phyloP scores from a whole-genome alignment of 768 basidiomycete species.

The Leccinum disarticulatum region DNA sequence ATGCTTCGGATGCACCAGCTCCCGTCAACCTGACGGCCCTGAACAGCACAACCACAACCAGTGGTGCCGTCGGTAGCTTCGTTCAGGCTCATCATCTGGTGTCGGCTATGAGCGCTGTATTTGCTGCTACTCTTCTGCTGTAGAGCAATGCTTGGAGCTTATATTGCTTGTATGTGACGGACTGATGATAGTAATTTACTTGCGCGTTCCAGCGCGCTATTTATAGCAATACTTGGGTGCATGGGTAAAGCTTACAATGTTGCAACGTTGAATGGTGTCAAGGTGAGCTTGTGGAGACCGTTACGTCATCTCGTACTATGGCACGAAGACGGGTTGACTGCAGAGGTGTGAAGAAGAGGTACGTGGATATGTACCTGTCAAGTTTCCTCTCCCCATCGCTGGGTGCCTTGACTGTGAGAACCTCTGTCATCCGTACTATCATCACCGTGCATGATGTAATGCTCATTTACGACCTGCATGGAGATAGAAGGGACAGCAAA shows the following conservation, averaged over 20 bases:
- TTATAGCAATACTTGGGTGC: background rate
- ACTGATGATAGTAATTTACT: conserved; percentile 8
- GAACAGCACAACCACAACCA: background rate
- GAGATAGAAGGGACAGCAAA: background rate
- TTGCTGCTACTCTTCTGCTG: conserved; percentile 15
- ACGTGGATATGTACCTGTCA: background rate
- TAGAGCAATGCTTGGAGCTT: conserved; percentile 9
- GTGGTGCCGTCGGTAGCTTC: conserved; percentile 7
- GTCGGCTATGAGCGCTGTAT: conserved; percentile 8
- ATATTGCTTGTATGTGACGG: conserved; percentile 3
- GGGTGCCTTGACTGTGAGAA: background rate
- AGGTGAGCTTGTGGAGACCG: background rate
- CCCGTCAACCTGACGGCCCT: conserved; percentile 41
- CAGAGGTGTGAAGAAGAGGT: background rate
- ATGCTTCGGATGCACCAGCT: conserved; percentile 26
- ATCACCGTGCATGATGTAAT: background rate
- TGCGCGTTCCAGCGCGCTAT: background rate
- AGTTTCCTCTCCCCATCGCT: background rate
- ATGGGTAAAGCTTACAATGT: no score
- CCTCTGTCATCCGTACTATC: background rate
- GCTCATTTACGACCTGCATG: background rate
- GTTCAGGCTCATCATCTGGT: conserved; percentile 4
- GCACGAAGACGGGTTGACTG: background rate
- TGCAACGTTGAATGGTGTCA: background rate
- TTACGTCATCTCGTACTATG: background rate